Percentiles rank a stretch among this genome's conserved stretches.
Conservation (phyloP, 768 basidiomycete genomes). For the Termitomyces titanicus region DNA sequence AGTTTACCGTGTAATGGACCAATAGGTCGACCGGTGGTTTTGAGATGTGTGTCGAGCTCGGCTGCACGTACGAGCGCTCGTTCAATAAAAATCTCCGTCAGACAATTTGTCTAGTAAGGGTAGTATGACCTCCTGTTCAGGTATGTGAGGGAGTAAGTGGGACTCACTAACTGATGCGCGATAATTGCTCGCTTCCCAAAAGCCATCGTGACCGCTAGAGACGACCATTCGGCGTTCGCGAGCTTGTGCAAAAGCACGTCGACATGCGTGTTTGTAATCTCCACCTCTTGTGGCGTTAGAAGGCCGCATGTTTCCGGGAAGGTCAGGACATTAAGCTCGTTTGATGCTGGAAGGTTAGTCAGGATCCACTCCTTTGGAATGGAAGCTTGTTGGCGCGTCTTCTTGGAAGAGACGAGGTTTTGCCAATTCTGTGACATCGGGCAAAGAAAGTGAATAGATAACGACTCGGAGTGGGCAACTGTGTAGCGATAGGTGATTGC, state of each 20-base stretch:
- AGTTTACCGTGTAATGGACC: slow-evolving; percentile 66
- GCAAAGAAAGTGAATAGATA: too few species aligned
- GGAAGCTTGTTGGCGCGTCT: slow-evolving; percentile 42
- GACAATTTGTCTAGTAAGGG: slow-evolving; percentile 59
- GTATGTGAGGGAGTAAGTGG: neutral
- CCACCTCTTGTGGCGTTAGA: slow-evolving; percentile 47
- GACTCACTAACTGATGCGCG: slow-evolving; percentile 70
- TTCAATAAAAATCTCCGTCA: slow-evolving; percentile 83
- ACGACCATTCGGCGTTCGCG: slow-evolving; percentile 50
- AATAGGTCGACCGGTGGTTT: slow-evolving; percentile 56
- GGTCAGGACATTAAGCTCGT: slow-evolving; percentile 46
- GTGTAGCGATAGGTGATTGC: too few species aligned
- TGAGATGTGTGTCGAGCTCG: slow-evolving; percentile 61
- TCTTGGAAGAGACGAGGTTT: slow-evolving; percentile 52
- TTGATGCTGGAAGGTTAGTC: slow-evolving; percentile 35
- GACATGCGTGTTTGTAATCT: slow-evolving; percentile 41
- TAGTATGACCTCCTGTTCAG: neutral
- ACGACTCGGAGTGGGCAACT: neutral
- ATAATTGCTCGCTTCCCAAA: slow-evolving; percentile 77
- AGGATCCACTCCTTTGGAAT: slow-evolving; percentile 69
- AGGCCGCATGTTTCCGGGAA: slow-evolving; percentile 56
- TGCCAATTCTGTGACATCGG: slow-evolving; percentile 42
- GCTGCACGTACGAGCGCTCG: slow-evolving; percentile 60
- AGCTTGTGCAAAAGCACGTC: slow-evolving; percentile 49
- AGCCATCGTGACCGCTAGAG: slow-evolving; percentile 66